Evolutionary conservation across 805 yeast genomes (phyloP).

Genomic region (Yamadazyma laniorum): DNA sequence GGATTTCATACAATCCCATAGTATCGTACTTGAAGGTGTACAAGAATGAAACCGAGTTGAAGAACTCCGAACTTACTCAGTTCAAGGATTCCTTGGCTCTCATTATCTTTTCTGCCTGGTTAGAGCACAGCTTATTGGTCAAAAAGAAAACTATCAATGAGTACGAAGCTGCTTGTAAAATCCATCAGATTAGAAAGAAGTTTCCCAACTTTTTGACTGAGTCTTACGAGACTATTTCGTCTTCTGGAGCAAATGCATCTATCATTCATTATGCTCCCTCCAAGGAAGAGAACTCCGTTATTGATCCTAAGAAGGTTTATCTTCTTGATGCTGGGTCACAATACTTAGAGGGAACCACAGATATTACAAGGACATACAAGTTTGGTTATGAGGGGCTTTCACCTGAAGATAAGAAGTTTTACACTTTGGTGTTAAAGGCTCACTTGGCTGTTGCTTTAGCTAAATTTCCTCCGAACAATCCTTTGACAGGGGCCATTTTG

Average conservation of each 20-base stretch:
- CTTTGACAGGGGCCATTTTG: slow-evolving; percentile 70
- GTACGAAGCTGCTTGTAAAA: slow-evolving; percentile 61
- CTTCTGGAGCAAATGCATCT: slow-evolving; percentile 74
- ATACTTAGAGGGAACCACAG: slow-evolving; percentile 76
- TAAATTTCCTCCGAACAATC: slow-evolving; percentile 64
- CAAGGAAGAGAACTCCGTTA: slow-evolving; percentile 50
- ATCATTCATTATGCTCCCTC: slow-evolving; percentile 76
- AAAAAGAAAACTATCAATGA: slow-evolving; percentile 51
- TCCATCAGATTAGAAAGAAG: slow-evolving; percentile 53
- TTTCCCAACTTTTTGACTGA: slow-evolving; percentile 59
- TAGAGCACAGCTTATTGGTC: slow-evolving; percentile 54
- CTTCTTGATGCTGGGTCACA: slow-evolving; percentile 62
- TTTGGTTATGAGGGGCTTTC: slow-evolving; percentile 40
- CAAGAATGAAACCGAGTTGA: slow-evolving; percentile 71
- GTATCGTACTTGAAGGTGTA: slow-evolving; percentile 60
- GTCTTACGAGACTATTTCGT: slow-evolving; percentile 74
- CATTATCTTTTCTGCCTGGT: slow-evolving; percentile 76
- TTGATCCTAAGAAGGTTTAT: slow-evolving; percentile 58
- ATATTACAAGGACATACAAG: slow-evolving; percentile 85
- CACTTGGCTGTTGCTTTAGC: slow-evolving; percentile 83
- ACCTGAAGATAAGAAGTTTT: slow-evolving; percentile 65
- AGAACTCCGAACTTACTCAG: slow-evolving; percentile 75
- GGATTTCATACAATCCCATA: slow-evolving; percentile 27
- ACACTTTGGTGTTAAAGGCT: slow-evolving; percentile 87
- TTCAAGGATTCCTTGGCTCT: slow-evolving; percentile 79